Evolutionary conservation across 768 basidiomycete species (phyloP), one percentile per base, ranked within the genome.

Genomic region (Xanthoconium purpureum): DNA sequence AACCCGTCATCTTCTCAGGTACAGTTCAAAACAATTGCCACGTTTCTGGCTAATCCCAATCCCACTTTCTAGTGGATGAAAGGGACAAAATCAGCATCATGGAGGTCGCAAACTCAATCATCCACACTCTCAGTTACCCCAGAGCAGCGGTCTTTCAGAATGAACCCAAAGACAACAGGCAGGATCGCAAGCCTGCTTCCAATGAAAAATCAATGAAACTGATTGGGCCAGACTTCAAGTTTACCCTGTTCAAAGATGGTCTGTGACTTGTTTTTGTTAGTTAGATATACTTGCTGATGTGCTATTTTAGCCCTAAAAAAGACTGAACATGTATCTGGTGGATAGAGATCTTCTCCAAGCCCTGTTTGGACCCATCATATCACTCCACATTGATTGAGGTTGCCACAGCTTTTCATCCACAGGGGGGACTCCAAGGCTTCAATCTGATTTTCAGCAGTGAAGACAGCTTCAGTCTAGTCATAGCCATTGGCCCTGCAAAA

Each of bases 181-280:
- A 98, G 72, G 95, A 87, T 82, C 87, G 94, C 63, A 98, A 98
- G 75, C 94, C 95, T 1, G 95, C 95, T 17, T 93, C 92, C 37
- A 98, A 98, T 74, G 84, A 82, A 66, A 96, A 95, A 72, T 77
- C 97, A 7, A 68, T 91, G 47, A 74, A 73, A n/a, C 75, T 90
- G 50, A 84, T 94, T 48, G 87, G 87, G 30, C 44, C 63, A 0
- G 85, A 77, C 5, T 97, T 95, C 77, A 66, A 88, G 72, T 98
- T 98, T 73, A 97, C 94, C 32, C 94, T 94, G 9, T 96, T 98
- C 70, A 83, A 93, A 33, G 59, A 83, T 71, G 91, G 91, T 91
- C 59, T 40, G 78, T 71, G 18, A 28, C 47, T 32, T 45, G 17
- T 5, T 33, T 35, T 49, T n/a, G 30, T 55, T 40, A 35, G 24